A percentile compares a stretch with the other conserved stretches of the same genome.
Conservation (phyloP, 306 rosid genomes). For the Medicago ruthenica region DNA sequence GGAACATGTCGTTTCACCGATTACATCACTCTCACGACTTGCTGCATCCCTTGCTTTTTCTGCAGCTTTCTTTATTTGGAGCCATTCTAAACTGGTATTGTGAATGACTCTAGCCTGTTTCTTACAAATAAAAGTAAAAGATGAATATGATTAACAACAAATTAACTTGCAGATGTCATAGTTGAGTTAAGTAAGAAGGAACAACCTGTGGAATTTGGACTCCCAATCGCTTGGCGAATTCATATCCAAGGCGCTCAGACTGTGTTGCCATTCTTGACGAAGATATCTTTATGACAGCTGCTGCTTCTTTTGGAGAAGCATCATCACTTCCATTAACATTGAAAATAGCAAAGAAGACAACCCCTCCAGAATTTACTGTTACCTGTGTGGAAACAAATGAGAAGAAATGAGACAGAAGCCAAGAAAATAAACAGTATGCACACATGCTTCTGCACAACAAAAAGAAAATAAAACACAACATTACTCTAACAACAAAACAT, state of each 20-base stretch:
- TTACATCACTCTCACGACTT: constrained; percentile 68
- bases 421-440: constrained; percentile 22
- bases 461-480: not conserved
- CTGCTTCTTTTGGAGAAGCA: constrained; percentile 66
- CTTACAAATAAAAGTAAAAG: constrained; percentile 34
- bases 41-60: constrained; percentile 83
- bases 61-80: constrained; percentile 88
- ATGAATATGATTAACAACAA: constrained; percentile 24
- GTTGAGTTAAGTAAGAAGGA: constrained; percentile 23
- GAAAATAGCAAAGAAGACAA: constrained; percentile 95
- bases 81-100: constrained; percentile 80
- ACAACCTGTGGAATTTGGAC: constrained; percentile 88
- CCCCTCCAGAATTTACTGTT: constrained; percentile 98
- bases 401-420: constrained; percentile 41
- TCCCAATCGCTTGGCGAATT: constrained; percentile 92
- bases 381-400: constrained; percentile 66
- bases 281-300: constrained; percentile 91
- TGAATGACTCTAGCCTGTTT: constrained; percentile 91
- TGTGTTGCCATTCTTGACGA: constrained; percentile 98
- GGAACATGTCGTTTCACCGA: constrained; percentile 82
- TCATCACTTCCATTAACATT: constrained; percentile 54
- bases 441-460: constrained; percentile 12
- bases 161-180: constrained; percentile 5
- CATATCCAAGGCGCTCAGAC: constrained; percentile 97
- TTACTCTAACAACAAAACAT: not conserved